Evolutionary conservation across 345 rosid species (phyloP).

Genomic region (Triadica sebifera): DNA sequence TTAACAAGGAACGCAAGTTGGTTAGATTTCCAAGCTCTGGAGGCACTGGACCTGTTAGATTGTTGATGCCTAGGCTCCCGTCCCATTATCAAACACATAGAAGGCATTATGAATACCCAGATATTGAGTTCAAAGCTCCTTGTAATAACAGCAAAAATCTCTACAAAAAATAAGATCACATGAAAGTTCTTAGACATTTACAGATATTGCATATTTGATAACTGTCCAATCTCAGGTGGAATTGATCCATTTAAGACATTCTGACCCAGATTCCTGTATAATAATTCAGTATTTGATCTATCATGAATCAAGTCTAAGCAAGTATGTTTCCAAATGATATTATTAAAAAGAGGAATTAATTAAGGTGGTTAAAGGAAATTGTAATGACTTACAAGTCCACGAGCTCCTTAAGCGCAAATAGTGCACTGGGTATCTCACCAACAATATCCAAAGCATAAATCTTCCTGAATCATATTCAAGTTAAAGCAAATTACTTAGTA

Average conservation of each 20-base stretch:
- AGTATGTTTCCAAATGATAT: no score
- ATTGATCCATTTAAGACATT: constrained; percentile 50
- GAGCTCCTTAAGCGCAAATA: constrained; percentile 45
- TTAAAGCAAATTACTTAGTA: not conserved
- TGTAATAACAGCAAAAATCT: not conserved
- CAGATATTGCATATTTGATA: constrained; percentile 55
- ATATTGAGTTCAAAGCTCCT: not conserved
- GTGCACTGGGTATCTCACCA: constrained; percentile 47
- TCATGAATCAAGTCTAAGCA: no score
- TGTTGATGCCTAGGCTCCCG: constrained; percentile 66
- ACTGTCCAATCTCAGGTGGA: constrained; percentile 44
- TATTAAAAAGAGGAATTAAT: not conserved
- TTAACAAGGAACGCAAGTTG: constrained; percentile 50
- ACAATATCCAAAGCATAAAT: constrained; percentile 56
- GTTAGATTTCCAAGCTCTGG: constrained; percentile 52
- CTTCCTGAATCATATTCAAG: constrained; percentile 37
- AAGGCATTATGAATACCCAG: constrained; percentile 12
- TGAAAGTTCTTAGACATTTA: constrained; percentile 26
- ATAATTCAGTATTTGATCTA: not conserved
- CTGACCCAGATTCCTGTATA: constrained; percentile 51
- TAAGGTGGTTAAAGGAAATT: not conserved
- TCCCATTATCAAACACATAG: constrained; percentile 22
- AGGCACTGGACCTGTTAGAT: constrained; percentile 50
- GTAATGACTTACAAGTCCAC: constrained; percentile 43
- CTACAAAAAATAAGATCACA: not conserved